phyloP scores from a whole-genome alignment of 202 grass and related monocot genomes.

The Musa balbisiana region DNA sequence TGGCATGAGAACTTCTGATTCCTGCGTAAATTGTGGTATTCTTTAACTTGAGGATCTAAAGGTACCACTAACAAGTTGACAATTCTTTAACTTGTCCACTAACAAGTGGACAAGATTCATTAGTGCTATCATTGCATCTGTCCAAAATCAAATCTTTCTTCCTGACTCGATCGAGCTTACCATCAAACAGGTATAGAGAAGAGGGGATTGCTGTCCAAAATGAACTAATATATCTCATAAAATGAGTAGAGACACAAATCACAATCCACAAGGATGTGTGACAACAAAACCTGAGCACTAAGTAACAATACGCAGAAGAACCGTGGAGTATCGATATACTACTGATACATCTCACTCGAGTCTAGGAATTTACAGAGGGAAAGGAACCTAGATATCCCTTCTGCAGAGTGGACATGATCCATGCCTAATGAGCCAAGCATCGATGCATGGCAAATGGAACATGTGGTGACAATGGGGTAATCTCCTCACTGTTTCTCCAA shows the following conservation, averaged over 20 bases:
- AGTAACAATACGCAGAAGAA: not conserved
- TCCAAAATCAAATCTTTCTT: too few species aligned
- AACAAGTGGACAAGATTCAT: too few species aligned
- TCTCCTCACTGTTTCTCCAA: conserved; percentile 2
- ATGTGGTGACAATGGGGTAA: conserved; percentile 10
- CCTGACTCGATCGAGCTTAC: not conserved
- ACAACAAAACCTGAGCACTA: not conserved
- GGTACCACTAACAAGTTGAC: too few species aligned
- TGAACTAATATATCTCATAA: not conserved
- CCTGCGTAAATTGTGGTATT: too few species aligned
- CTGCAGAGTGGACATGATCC: conserved; percentile 8
- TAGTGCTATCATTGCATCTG: too few species aligned
- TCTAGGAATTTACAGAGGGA: not conserved
- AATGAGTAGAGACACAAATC: not conserved
- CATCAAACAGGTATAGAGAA: not conserved
- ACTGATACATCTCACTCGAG: not conserved
- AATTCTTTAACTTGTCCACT: too few species aligned
- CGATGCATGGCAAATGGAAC: conserved; percentile 16
- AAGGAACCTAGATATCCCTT: not conserved
- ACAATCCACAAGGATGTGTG: conserved; percentile 1
- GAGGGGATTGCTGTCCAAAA: not conserved
- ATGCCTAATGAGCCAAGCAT: conserved; percentile 9
- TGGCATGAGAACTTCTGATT: too few species aligned
- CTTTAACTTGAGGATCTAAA: too few species aligned
- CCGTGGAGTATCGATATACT: not conserved